Conservation (phyloP, 768 basidiomycete species). For the Pulveroboletus sp. region DNA sequence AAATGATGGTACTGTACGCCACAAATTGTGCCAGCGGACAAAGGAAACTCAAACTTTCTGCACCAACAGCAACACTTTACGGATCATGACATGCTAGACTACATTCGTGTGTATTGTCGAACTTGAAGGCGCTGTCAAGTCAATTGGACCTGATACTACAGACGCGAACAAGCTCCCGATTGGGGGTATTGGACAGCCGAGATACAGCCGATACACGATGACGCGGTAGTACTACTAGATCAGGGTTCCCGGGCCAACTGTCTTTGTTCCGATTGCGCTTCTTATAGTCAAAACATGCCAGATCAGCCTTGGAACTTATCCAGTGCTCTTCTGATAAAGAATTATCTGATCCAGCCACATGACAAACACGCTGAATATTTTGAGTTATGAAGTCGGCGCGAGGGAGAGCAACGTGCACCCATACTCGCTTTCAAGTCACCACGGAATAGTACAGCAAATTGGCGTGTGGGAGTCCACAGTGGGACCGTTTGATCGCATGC, state of each 20-base stretch:
- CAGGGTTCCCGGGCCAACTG: conserved; percentile 21
- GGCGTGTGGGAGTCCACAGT: too few species aligned
- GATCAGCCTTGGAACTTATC: conserved; percentile 12
- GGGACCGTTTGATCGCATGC: conserved; percentile 23
- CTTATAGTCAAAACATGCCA: conserved; percentile 21
- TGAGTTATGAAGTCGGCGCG: conserved; percentile 9
- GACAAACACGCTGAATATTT: conserved; percentile 23
- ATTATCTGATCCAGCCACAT: conserved; percentile 27
- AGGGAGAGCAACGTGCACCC: conserved; percentile 21
- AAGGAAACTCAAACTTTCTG: background rate
- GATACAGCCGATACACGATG: conserved; percentile 20
- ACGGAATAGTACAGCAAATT: conserved; percentile 27
- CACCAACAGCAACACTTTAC: background rate
- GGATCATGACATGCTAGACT: conserved; percentile 4
- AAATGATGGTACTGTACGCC: conserved; percentile 5
- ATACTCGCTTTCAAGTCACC: conserved; percentile 15
- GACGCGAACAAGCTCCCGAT: conserved; percentile 8
- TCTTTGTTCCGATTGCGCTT: conserved; percentile 26
- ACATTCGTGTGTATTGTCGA: background rate
- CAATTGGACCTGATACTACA: conserved; percentile 5
- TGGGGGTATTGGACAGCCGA: conserved; percentile 15
- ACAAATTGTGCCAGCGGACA: conserved; percentile 1
- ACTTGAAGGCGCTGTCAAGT: background rate
- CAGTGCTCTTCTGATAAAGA: conserved; percentile 28
- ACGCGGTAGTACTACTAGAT: conserved; percentile 16